These are phyloP conservation scores for Rickenella mellea DNA, from an alignment of 768 basidiomycete genomes.

Conservation along the genomic window DNA sequence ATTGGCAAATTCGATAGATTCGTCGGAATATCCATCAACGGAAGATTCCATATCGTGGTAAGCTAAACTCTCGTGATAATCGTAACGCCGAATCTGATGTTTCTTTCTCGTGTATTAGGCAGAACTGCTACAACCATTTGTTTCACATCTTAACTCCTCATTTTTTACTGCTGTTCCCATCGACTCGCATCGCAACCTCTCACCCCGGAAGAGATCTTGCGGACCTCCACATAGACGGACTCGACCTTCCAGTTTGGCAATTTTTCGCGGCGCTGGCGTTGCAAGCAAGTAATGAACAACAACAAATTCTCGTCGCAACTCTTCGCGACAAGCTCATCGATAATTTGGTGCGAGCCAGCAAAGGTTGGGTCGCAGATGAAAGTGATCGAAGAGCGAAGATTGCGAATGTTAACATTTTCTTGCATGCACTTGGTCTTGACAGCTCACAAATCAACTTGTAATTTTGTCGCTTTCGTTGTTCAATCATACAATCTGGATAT, in stretches of 20 bases:
- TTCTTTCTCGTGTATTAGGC: conserved; percentile 38
- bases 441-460: conserved; percentile 60
- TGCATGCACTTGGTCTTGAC: conserved; percentile 69
- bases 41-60: conserved; percentile 82
- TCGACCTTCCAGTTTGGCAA: conserved; percentile 92
- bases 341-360: conserved; percentile 72
- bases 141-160: conserved; percentile 73
- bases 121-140: conserved; percentile 78
- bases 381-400: conserved; percentile 72
- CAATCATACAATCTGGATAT: neutral
- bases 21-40: conserved; percentile 46
- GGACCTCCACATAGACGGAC: conserved; percentile 43
- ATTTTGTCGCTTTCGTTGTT: conserved; percentile 1
- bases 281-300: conserved; percentile 77
- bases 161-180: conserved; percentile 81
- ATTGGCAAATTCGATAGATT: conserved; percentile 34
- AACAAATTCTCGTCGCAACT: conserved; percentile 75
- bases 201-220: conserved; percentile 25
- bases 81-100: conserved; percentile 2
- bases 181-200: conserved; percentile 52
- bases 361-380: conserved; percentile 64
- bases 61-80: conserved; percentile 2
- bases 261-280: conserved; percentile 86
- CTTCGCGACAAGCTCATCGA: conserved; percentile 92
- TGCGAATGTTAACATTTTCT: conserved; percentile 86